These are phyloP conservation scores for Dactylellina sp. DNA, from an alignment of 2,329 filamentous ascomycete genomes.

Conservation along the genomic window DNA sequence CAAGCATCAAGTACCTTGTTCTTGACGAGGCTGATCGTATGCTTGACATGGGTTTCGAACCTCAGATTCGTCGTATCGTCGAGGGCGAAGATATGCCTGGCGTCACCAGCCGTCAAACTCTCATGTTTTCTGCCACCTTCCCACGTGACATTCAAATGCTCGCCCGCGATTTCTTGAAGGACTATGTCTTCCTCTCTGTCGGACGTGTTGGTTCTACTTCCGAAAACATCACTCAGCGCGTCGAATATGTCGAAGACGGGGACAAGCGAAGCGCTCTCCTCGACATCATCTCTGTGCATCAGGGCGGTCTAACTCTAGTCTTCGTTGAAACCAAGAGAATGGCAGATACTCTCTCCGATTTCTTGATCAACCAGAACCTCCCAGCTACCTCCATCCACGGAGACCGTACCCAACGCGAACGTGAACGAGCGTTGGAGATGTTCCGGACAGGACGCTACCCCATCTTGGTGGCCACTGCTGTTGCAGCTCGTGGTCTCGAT, in stretches of 20 bases:
- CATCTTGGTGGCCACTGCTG: slow-evolving; percentile 95
- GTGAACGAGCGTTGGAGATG: slow-evolving; percentile 96
- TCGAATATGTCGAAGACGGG: slow-evolving; percentile 95
- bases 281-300: slow-evolving; percentile 96
- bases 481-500: slow-evolving; percentile 90
- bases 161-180: slow-evolving; percentile 97
- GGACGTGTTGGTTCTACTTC: slow-evolving; percentile 98
- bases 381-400: slow-evolving; percentile 98
- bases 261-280: slow-evolving; percentile 98
- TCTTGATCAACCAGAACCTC: slow-evolving; percentile 98
- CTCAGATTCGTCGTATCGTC: slow-evolving; percentile 97
- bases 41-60: slow-evolving; percentile 99
- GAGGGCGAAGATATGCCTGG: slow-evolving; percentile 97
- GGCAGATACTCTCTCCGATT: slow-evolving; percentile 97
- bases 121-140: slow-evolving; percentile 99
- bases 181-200: slow-evolving; percentile 98
- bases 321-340: slow-evolving; percentile 99
- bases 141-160: slow-evolving; percentile 99
- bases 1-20: slow-evolving; percentile 99
- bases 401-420: slow-evolving; percentile 97
- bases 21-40: slow-evolving; percentile 99
- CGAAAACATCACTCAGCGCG: slow-evolving; percentile 99
- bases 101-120: slow-evolving; percentile 86
- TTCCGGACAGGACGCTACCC: slow-evolving; percentile 96
- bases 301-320: slow-evolving; percentile 88